phyloP scores from a whole-genome alignment of 495 filamentous ascomycete genomes.

The Aspergillus panamensis region DNA sequence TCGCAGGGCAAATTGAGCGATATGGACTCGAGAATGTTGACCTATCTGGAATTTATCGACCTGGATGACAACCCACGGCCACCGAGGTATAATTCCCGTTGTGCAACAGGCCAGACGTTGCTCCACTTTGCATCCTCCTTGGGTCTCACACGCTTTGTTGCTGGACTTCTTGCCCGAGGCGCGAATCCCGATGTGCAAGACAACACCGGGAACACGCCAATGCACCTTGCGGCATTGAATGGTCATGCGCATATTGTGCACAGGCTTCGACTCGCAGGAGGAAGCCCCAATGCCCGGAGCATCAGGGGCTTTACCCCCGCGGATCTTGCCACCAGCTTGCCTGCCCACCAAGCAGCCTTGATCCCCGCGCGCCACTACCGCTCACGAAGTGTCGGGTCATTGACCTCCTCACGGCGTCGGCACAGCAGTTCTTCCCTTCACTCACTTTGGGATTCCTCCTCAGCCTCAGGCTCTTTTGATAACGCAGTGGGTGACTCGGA shows the following conservation, averaged over 20 bases:
- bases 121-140: slow-evolving; percentile 76
- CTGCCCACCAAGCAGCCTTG: slow-evolving; percentile 54
- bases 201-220: slow-evolving; percentile 75
- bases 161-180: slow-evolving; percentile 76
- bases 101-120: slow-evolving; percentile 70
- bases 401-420: slow-evolving; percentile 53
- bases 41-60: slow-evolving; percentile 72
- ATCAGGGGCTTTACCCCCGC: slow-evolving; percentile 66
- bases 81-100: slow-evolving; percentile 60
- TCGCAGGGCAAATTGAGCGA: slow-evolving; percentile 46
- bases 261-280: slow-evolving; percentile 67
- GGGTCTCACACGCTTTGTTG: slow-evolving; percentile 71
- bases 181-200: slow-evolving; percentile 73
- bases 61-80: slow-evolving; percentile 67
- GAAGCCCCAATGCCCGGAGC: slow-evolving; percentile 67
- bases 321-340: slow-evolving; percentile 64
- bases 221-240: slow-evolving; percentile 80
- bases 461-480: slow-evolving; percentile 42
- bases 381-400: slow-evolving; percentile 56
- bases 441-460: slow-evolving; percentile 58
- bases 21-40: slow-evolving; percentile 69
- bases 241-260: slow-evolving; percentile 72
- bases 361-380: slow-evolving; percentile 51
- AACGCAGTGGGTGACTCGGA: slow-evolving; percentile 49
- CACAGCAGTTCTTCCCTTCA: slow-evolving; percentile 64